These are phyloP conservation scores for Ligustrum vulgare DNA, from an alignment of 257 asterid species.

Conservation along the genomic window DNA sequence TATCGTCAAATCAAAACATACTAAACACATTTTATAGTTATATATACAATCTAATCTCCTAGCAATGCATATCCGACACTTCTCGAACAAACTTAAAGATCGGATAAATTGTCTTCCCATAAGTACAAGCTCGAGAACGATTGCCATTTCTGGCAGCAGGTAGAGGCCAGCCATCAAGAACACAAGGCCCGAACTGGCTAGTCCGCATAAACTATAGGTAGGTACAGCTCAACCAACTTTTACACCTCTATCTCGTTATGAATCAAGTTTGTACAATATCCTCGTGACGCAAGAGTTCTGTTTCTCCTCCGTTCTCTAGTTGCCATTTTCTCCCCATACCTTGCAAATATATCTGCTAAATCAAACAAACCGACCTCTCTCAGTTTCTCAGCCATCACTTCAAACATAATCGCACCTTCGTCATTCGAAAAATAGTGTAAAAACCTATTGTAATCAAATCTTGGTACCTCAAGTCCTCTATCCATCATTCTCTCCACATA, in stretches of 20 bases:
- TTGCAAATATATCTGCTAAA: conserved; percentile 74
- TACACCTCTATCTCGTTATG: neutral
- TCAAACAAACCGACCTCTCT: conserved; percentile 89
- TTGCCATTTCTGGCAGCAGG: too few relatives aligned
- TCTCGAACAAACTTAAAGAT: too few relatives aligned
- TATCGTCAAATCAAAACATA: too few relatives aligned
- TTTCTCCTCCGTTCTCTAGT: conserved; percentile 82
- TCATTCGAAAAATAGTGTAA: conserved; percentile 81
- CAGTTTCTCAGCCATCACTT: conserved; percentile 64
- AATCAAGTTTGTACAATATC: conserved; percentile 5
- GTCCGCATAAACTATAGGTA: neutral
- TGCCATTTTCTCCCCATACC: conserved; percentile 86
- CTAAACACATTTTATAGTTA: too few relatives aligned
- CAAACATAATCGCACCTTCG: conserved; percentile 85
- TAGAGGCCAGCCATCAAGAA: too few relatives aligned
- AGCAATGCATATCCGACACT: too few relatives aligned
- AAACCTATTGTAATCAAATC: conserved; percentile 86
- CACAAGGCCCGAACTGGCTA: neutral
- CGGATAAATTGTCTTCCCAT: neutral
- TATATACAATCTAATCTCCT: too few relatives aligned
- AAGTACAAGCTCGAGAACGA: too few relatives aligned
- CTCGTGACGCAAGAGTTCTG: conserved; percentile 29
- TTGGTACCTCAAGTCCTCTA: conserved; percentile 73
- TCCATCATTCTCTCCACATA: conserved; percentile 75
- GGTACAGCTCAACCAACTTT: neutral